Evolutionary conservation across 2,329 filamentous ascomycete species (phyloP).

Genomic region (Ploettnerulaceae sp.): DNA sequence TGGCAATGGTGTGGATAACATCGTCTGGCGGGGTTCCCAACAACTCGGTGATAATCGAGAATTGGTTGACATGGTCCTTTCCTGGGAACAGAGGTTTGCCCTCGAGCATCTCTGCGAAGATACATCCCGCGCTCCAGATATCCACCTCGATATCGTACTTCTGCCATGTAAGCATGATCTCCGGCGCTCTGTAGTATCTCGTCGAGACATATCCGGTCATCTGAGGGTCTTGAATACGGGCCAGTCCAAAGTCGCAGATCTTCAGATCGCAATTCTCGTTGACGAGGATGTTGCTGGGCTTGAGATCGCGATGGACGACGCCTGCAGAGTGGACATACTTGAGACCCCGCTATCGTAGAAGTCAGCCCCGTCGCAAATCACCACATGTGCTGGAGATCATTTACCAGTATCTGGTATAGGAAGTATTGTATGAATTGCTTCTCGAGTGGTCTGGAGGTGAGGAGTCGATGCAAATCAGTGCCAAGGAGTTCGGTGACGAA

Average conservation of each 20-base stretch:
- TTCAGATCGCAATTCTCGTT: constrained; percentile 99
- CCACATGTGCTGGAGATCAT: constrained; percentile 30
- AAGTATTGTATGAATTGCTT: constrained; percentile 99
- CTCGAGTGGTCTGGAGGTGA: constrained; percentile 92
- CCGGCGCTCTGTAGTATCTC: constrained; percentile 94
- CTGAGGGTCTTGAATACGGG: constrained; percentile 96
- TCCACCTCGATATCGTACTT: constrained; percentile 99
- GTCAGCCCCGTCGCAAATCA: constrained; percentile 14
- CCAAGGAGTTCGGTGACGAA: constrained; percentile 97
- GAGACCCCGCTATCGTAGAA: constrained; percentile 67
- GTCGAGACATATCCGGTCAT: constrained; percentile 99
- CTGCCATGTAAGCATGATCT: constrained; percentile 99
- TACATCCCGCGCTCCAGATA: constrained; percentile 98
- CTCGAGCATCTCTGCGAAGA: constrained; percentile 98
- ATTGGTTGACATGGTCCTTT: constrained; percentile 99
- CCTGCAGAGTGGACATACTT: constrained; percentile 99
- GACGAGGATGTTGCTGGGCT: constrained; percentile 98
- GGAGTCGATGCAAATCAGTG: constrained; percentile 89
- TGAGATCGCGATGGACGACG: constrained; percentile 94
- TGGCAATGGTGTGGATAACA: constrained; percentile 97
- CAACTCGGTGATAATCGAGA: constrained; percentile 98
- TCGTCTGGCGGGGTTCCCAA: constrained; percentile 95
- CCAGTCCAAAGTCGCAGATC: constrained; percentile 97
- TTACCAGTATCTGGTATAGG: constrained; percentile 95
- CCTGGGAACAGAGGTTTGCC: constrained; percentile 97